A percentile compares a stretch with the other conserved stretches of the same genome.
phyloP scores from a whole-genome alignment of 2,329 filamentous ascomycete genomes.

The Aspergillus sojae region DNA sequence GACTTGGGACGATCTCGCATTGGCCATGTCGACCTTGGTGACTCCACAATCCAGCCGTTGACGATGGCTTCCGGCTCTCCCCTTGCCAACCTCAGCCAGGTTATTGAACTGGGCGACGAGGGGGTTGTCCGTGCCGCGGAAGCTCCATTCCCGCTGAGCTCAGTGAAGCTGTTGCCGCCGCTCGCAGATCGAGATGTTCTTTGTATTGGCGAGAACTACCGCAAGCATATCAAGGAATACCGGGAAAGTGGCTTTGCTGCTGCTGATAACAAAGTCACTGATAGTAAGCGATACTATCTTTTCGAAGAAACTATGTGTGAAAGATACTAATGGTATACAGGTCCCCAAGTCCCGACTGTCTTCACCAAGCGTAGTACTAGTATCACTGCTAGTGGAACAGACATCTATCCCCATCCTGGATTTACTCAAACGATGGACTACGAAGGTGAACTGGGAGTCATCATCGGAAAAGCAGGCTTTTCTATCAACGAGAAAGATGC shows the following conservation, averaged over 20 bases:
- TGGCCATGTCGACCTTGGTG: background rate
- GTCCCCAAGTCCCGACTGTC: background rate
- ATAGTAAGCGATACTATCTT: background rate
- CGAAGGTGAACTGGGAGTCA: constrained; percentile 60
- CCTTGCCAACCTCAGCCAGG: background rate
- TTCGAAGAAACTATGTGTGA: background rate
- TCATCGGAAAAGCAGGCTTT: constrained; percentile 55
- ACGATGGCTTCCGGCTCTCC: background rate
- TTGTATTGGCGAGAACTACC: constrained; percentile 1
- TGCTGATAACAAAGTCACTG: background rate
- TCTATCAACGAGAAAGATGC: constrained; percentile 50
- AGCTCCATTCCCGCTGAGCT: background rate
- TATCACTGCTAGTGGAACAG: background rate
- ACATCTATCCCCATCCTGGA: constrained; percentile 34
- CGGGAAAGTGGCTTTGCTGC: background rate
- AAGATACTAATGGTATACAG: background rate
- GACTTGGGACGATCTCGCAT: background rate
- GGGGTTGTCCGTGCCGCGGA: background rate
- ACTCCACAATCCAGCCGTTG: background rate
- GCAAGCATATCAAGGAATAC: background rate
- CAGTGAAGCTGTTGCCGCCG: background rate
- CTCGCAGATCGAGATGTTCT: background rate
- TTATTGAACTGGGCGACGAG: background rate
- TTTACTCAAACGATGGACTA: constrained; percentile 58
- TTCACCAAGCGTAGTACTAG: background rate